Base-by-base conservation (phyloP, 1,284 basidiomycete species). In the Papiliotrema fonsecae region DNA sequence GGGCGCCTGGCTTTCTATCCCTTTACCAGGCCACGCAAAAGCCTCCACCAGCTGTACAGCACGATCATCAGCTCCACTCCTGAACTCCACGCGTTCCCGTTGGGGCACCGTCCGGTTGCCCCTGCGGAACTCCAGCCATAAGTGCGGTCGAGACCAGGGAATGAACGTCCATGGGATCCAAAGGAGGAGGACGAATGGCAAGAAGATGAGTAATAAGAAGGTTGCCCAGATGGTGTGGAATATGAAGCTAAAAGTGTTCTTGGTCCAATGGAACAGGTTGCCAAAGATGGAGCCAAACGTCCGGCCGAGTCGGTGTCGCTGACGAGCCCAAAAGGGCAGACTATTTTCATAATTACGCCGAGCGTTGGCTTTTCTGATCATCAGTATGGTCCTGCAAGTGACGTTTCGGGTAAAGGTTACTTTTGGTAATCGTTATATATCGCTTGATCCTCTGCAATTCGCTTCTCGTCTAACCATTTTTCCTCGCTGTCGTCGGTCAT, bases 161-260 rank as follows among this genome's bases (percentile, higher is more conserved):
- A 46, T 16, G 4, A 14, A 37, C 5, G 43, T 42, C 44, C 45
- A 51, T 2, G 43, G 49, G 13, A 51, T 34, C 37, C 39, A 46
- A 16, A 45, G 19, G 30, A 51, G n/a, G 31, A 47, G 21, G 19
- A 37, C 24, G 44, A 37, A 11, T 10, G 38, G 28, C 9, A 51
- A 9, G 25, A 51, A 43, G 1, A 47, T 6, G 18, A 16, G 10
- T 4, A 32, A 10, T 14, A 42, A 10, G 18, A 42, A 9, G 3
- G 18, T 25, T 5, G 25, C 10, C 44, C 44, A 46, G 16, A 37
- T 26, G 5, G 26, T 13, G 18, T 26, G 3, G 34, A 22, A 10
- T 13, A 46, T 2, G 14, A 46, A 39, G 9, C 34, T 14, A 16
- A 35, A 35, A 19, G 34, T n/a, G n/a, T n/a, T n/a, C n/a, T n/a